Evolutionary conservation across 768 basidiomycete genomes (phyloP).

Genomic region (Kondoa malvinella): DNA sequence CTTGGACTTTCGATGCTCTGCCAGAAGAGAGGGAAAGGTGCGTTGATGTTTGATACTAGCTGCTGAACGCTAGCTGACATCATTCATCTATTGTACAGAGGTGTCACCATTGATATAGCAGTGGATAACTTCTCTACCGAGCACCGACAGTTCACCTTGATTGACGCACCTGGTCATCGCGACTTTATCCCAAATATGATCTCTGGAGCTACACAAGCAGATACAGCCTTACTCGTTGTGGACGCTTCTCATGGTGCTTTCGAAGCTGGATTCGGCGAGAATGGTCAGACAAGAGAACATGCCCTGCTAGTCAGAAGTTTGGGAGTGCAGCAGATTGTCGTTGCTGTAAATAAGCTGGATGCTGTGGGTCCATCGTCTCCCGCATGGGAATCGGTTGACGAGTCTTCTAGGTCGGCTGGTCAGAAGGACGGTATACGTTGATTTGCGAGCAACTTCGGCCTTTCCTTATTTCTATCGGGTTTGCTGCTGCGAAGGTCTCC

Average conservation of each 20-base stretch:
- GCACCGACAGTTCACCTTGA: constrained; percentile 65
- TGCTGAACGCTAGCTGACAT: neutral
- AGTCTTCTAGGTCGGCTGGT: constrained; percentile 61
- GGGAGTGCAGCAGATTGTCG: constrained; percentile 75
- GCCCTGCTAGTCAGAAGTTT: constrained; percentile 76
- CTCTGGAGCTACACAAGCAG: constrained; percentile 91
- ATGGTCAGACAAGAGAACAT: constrained; percentile 92
- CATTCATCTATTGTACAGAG: constrained; percentile 39
- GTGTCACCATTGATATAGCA: constrained; percentile 96
- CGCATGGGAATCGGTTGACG: neutral
- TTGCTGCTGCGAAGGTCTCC: constrained; percentile 53
- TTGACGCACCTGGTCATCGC: constrained; percentile 92
- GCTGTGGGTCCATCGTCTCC: constrained; percentile 38
- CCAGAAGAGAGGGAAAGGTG: constrained; percentile 84
- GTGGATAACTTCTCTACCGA: constrained; percentile 48
- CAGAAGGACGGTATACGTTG: constrained; percentile 62
- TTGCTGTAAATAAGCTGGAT: constrained; percentile 91
- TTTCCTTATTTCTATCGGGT: constrained; percentile 78
- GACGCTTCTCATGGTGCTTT: constrained; percentile 83
- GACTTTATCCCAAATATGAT: constrained; percentile 99
- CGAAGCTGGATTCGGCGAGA: constrained; percentile 82
- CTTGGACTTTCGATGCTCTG: constrained; percentile 90
- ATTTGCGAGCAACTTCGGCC: constrained; percentile 56
- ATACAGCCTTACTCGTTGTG: constrained; percentile 81
- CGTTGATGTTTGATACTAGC: constrained; percentile 17